Percentiles rank a stretch among this genome's conserved stretches.
Conservation (phyloP, 345 rosid genomes). For the Microcos paniculata region DNA sequence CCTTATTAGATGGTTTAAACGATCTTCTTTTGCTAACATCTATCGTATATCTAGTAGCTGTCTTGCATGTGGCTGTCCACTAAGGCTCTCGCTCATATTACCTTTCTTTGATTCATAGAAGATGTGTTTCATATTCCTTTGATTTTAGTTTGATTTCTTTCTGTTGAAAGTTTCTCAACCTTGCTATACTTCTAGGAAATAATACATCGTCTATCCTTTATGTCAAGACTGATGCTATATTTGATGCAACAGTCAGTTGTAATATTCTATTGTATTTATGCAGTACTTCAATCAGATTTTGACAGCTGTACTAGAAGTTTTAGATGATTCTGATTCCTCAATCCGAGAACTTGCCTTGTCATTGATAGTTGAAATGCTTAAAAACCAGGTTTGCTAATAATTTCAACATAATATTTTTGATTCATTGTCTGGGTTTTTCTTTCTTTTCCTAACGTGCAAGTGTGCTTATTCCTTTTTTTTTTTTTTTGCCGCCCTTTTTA, state of each 20-base stretch:
- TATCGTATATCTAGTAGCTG: too few species aligned
- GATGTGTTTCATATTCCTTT: not conserved
- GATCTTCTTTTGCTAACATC: too few species aligned
- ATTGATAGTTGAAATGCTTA: slow-evolving; percentile 81
- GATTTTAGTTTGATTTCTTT: not conserved
- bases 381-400: slow-evolving; percentile 62
- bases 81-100: too few species aligned
- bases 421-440: not conserved
- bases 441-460: not conserved
- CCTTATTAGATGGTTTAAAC: too few species aligned
- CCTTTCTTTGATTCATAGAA: too few species aligned
- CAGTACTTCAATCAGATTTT: slow-evolving; percentile 98
- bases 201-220: not conserved
- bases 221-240: not conserved
- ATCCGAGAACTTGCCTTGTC: slow-evolving; percentile 75
- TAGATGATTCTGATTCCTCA: slow-evolving; percentile 71
- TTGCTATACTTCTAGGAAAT: not conserved
- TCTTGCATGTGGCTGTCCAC: too few species aligned
- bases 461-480: not conserved
- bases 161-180: not conserved
- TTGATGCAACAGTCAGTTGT: not conserved
- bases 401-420: not conserved
- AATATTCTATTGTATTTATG: slow-evolving; percentile 21
- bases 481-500: slow-evolving; percentile 2
- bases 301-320: slow-evolving; percentile 91